Percentiles rank a stretch among this genome's conserved stretches.
Conservation (phyloP, 2,329 filamentous ascomycete species). For the Ascocoryne sarcoides region DNA sequence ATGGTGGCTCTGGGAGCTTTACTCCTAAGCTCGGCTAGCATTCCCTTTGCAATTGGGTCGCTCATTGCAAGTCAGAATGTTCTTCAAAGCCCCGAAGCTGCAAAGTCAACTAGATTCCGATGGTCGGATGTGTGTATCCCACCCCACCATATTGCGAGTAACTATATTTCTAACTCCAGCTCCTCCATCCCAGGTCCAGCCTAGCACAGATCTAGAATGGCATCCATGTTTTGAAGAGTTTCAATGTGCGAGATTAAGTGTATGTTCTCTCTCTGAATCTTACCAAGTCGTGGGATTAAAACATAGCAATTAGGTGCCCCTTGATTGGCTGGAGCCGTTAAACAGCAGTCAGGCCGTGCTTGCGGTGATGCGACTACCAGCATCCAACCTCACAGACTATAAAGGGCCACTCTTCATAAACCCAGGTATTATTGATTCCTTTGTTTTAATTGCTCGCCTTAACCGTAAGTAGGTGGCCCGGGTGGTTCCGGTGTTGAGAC, state of each 20-base stretch:
- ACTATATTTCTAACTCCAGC: too few relatives aligned
- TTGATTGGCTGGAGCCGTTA: constrained; percentile 20
- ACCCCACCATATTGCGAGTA: too few relatives aligned
- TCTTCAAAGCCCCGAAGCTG: too few relatives aligned
- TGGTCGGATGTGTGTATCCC: too few relatives aligned
- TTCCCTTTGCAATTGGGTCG: too few relatives aligned
- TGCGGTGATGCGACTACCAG: constrained; percentile 16
- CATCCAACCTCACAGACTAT: constrained; percentile 15
- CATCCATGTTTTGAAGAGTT: constrained; percentile 17
- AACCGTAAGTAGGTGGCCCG: constrained; percentile 31
- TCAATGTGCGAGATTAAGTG: constrained; percentile 21
- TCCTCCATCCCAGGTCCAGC: too few relatives aligned
- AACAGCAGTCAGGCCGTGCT: constrained; percentile 10
- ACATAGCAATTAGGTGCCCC: constrained; percentile 9
- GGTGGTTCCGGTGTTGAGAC: constrained; percentile 36
- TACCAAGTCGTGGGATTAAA: not conserved
- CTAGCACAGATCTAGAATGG: constrained; percentile 17
- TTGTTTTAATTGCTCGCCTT: not conserved
- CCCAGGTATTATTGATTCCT: constrained; percentile 4
- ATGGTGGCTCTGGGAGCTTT: too few relatives aligned
- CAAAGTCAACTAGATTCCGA: too few relatives aligned
- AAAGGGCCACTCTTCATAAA: constrained; percentile 18
- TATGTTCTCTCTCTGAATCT: too few relatives aligned
- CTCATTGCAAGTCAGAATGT: too few relatives aligned
- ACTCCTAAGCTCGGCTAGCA: too few relatives aligned